Evolutionary conservation across 2,329 filamentous ascomycete species (phyloP), one percentile per base, ranked within the genome.

Genomic region (Cladophialophora bantiana): DNA sequence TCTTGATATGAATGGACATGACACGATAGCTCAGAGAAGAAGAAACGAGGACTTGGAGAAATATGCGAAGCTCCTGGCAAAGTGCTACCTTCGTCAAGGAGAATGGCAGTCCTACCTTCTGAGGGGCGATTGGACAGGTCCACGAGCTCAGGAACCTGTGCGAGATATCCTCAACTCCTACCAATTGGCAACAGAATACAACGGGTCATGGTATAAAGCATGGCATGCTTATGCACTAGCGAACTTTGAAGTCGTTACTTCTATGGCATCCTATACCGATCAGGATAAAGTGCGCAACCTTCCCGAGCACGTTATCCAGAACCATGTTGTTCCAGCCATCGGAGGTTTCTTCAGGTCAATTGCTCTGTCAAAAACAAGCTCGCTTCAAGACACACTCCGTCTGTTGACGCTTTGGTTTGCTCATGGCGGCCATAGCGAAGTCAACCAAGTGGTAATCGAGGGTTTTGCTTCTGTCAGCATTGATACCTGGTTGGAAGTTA

Each of bases 181-280:
- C 78, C 89, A 89, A 18, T 90, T 94, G 66, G 96, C 96, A 1
- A 99, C 95, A 1, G 90, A 92, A 66, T 97, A 96, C 80, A 96
- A 99, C 77, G 90, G 93, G 38, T 89, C 90, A 68, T 99, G 94
- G 88, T 99, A 99, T 83, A 99, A 99, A 80, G 95, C 96, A 7
- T 99, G 95, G 95, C 95, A 99, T 79, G 92, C 95, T 0, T 99
- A 95, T 94, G 96, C 95, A 10, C 81, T 99, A 69, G 94, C 95
- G 62, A 99, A 99, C 78, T 99, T 99, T 74, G 94, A 99, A 79
- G 95, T 99, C 65, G 94, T 98, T 42, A 96, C 95, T 73, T 88
- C 90, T 0, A 83, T 95, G 65, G 87, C 89, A 7, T 85, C 90
- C 26, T 86, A 88, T 64, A 85, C 85, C 15, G 90, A 90, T 70